phyloP scores from a whole-genome alignment of 2,329 filamentous ascomycete genomes.

The Sarocladiaceae sp. region DNA sequence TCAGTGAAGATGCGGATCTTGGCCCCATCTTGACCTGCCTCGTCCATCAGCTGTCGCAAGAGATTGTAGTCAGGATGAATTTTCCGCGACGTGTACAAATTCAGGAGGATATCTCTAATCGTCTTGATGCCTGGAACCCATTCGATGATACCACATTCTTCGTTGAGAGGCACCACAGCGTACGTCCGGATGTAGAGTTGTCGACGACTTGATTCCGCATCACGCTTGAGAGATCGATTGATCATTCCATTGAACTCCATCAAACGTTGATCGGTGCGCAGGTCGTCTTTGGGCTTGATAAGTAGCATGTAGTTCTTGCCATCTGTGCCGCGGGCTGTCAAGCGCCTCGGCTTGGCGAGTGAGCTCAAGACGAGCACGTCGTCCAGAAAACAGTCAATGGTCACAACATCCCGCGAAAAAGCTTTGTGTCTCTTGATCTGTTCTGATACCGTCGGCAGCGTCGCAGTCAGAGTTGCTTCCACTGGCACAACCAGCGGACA shows the following conservation, averaged over 20 bases:
- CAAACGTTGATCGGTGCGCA: constrained; percentile 93
- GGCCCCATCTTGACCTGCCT: constrained; percentile 48
- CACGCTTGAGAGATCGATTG: constrained; percentile 87
- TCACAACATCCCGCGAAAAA: constrained; percentile 82
- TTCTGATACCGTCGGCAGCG: constrained; percentile 70
- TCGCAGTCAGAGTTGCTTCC: constrained; percentile 78
- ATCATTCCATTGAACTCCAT: constrained; percentile 99
- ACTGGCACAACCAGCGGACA: constrained; percentile 86
- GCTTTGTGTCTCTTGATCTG: constrained; percentile 74
- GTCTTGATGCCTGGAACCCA: constrained; percentile 98
- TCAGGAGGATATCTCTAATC: constrained; percentile 83
- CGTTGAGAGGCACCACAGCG: constrained; percentile 91
- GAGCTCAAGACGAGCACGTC: constrained; percentile 89
- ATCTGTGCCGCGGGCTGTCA: constrained; percentile 84
- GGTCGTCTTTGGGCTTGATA: constrained; percentile 96
- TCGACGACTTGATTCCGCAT: constrained; percentile 84
- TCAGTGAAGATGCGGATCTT: constrained; percentile 71
- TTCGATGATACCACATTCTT: constrained; percentile 96
- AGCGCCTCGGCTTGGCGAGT: constrained; percentile 84
- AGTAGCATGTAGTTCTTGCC: constrained; percentile 84
- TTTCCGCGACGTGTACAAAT: constrained; percentile 70
- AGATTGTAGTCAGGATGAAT: constrained; percentile 66
- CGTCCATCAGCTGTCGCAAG: constrained; percentile 62
- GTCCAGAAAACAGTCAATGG: constrained; percentile 75
- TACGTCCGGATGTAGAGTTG: constrained; percentile 97